A percentile compares a stretch with the other conserved stretches of the same genome.
phyloP scores from a whole-genome alignment of 1,284 basidiomycete species.

The Ganoderma meredithae region DNA sequence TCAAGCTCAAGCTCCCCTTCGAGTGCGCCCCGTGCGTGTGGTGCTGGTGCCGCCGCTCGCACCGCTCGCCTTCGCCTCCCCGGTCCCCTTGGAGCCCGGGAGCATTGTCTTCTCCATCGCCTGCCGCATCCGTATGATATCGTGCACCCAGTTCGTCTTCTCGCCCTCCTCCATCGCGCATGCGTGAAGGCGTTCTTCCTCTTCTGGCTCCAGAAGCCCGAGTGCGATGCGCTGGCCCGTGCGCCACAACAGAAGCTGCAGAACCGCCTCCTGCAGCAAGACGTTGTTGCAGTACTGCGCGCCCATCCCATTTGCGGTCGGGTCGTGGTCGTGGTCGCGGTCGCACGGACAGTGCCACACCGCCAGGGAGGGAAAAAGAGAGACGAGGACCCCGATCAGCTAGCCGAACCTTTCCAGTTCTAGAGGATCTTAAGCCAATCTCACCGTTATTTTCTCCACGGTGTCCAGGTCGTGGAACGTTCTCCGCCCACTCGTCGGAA shows the following conservation, averaged over 20 bases:
- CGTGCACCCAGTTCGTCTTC: conserved; percentile 72
- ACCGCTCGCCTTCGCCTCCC: conserved; percentile 15
- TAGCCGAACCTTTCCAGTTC: conserved; percentile 2
- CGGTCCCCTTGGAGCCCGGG: conserved; percentile 24
- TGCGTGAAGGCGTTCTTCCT: conserved; percentile 62
- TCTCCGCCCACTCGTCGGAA: conserved; percentile 7
- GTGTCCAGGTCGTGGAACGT: conserved; percentile 53
- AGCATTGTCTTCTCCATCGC: conserved; percentile 37
- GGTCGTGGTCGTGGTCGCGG: background rate
- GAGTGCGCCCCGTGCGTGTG: conserved; percentile 22
- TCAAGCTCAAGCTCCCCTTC: conserved; percentile 25
- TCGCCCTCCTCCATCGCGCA: conserved; percentile 54
- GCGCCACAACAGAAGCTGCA: conserved; percentile 76
- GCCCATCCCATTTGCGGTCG: background rate
- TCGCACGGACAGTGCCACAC: background rate
- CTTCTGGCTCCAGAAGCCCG: conserved; percentile 54
- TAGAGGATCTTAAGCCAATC: conserved; percentile 33
- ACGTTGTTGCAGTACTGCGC: conserved; percentile 73
- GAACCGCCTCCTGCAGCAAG: conserved; percentile 69
- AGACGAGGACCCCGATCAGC: conserved; percentile 20
- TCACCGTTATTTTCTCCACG: conserved; percentile 64
- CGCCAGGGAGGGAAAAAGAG: background rate
- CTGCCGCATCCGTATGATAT: conserved; percentile 53
- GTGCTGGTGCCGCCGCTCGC: conserved; percentile 14
- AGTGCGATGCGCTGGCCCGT: conserved; percentile 58